These are phyloP conservation scores for Corylus heterophylla DNA, from an alignment of 306 rosid genomes.

Conservation along the genomic window DNA sequence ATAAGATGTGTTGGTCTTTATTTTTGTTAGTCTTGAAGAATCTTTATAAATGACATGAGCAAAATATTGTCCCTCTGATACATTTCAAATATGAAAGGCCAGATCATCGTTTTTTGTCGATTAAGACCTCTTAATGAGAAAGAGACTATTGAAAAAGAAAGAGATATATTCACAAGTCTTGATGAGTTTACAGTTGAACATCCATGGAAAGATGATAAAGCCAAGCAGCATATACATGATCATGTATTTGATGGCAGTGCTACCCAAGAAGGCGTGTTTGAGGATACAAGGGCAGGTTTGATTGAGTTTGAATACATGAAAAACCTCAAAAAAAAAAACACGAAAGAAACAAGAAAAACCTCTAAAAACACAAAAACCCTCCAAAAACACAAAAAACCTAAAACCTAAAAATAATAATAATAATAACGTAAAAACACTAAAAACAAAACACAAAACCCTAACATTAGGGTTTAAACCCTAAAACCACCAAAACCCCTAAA, in stretches of 20 bases:
- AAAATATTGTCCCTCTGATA: constrained; percentile 11
- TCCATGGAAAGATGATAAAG: constrained; percentile 84
- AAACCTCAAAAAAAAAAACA: too few species aligned
- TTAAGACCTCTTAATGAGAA: constrained; percentile 75
- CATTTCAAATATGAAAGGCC: constrained; percentile 93
- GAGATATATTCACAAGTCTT: constrained; percentile 36
- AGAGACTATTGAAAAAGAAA: constrained; percentile 62
- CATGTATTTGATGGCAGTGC: constrained; percentile 71
- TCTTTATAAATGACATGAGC: constrained; percentile 9
- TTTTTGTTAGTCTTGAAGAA: background rate
- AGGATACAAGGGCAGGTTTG: constrained; percentile 87
- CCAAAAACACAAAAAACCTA: too few species aligned
- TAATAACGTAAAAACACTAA: too few species aligned
- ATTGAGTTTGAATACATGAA: background rate
- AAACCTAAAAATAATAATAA: too few species aligned
- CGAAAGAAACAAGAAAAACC: too few species aligned
- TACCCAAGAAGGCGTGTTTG: constrained; percentile 81
- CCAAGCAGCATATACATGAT: constrained; percentile 81
- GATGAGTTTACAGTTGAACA: constrained; percentile 95
- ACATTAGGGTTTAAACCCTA: too few species aligned
- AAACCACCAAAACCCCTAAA: too few species aligned
- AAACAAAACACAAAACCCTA: too few species aligned
- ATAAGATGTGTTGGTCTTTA: background rate
- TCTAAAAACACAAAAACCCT: too few species aligned
- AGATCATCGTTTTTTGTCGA: constrained; percentile 90